Percentiles rank a stretch among this genome's conserved stretches.
phyloP scores from a whole-genome alignment of 2,329 filamentous ascomycete species.

The Emericellopsis atlantica region DNA sequence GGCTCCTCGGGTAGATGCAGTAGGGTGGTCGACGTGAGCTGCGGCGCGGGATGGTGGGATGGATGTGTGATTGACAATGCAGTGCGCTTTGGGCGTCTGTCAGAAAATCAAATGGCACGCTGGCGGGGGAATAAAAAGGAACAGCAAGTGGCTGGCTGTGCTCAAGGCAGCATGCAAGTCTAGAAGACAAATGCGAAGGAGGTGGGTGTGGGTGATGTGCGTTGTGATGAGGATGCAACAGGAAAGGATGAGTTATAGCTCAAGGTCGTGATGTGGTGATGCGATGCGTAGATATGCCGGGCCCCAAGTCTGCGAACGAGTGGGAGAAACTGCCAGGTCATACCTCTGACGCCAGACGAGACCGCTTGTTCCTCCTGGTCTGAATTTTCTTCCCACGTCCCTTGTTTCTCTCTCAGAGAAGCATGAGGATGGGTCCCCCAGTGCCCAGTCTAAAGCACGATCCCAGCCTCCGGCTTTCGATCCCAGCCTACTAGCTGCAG shows the following conservation, averaged over 20 bases:
- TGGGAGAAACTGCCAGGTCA: neutral
- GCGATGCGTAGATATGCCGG: neutral
- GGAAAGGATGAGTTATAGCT: too few relatives aligned
- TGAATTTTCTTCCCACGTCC: neutral
- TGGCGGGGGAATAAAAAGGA: neutral
- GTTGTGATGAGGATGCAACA: too few relatives aligned
- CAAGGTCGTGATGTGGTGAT: neutral
- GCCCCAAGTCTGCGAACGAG: neutral
- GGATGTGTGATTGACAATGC: too few relatives aligned
- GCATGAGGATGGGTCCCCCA: neutral
- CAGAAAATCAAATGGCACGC: neutral
- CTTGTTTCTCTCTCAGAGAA: neutral
- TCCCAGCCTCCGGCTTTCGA: neutral
- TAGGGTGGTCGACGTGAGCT: neutral
- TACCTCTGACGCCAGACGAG: neutral
- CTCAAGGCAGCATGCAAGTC: too few relatives aligned
- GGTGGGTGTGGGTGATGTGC: neutral
- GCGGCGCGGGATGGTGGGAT: neutral
- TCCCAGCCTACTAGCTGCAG: too few relatives aligned
- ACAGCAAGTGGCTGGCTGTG: neutral
- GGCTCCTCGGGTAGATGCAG: slow-evolving; percentile 2
- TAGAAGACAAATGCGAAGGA: neutral
- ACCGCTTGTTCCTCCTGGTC: neutral
- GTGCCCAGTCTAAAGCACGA: slow-evolving; percentile 1
- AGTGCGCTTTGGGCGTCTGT: neutral